Evolutionary conservation across 805 yeast species (phyloP), one percentile per base, ranked within the genome.

Genomic region (Nakazawaea molendinolei): DNA sequence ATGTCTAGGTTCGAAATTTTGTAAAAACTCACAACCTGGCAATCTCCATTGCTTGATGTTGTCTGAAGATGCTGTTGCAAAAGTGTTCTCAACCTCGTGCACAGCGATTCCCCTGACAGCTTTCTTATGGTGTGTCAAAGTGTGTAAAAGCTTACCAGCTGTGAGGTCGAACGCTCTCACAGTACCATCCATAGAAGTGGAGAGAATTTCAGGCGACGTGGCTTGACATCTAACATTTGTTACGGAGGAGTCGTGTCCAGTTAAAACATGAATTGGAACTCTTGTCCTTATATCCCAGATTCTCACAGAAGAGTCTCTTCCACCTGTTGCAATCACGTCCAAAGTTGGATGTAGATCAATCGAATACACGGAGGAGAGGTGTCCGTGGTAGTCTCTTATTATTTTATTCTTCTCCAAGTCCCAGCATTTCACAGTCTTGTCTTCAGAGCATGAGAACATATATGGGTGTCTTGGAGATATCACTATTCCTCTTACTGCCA

Each of bases 201-300:
- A 72, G 5, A 90, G 61, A 2, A 92, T 64, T 55, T 92, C 97
- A 1, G 97, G 97, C 42, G 86, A 94, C 1, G 74, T 74, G 0
- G 74, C 66, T 34, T 82, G 79, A 38, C 86, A 67, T 24, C 63
- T 64, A 1, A 92, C 81, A 33, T 79, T 66, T 38, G 80, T 79
- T 5, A 92, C 74, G 12, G 92, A 80, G 27, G 74, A 71, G 43
- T 76, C 71, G 56, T 92, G 98, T 0, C 97, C 97, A 2, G 79
- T 64, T 25, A 92, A 61, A 1, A 82, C 82, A 69, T 80, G 79
- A 1, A 84, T 79, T 12, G 89, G 79, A 3, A 71, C 59, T 31
- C 86, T 65, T 0, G 95, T 74, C 41, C 98, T 68, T 38, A 92
- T 79, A 56, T 92, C 99, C 99, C 99, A 92, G 4, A 87, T 81